Percentiles rank a stretch among this genome's conserved stretches.
Conservation (phyloP, 176 grass and related monocot species). For the Saccharum spontaneum region DNA sequence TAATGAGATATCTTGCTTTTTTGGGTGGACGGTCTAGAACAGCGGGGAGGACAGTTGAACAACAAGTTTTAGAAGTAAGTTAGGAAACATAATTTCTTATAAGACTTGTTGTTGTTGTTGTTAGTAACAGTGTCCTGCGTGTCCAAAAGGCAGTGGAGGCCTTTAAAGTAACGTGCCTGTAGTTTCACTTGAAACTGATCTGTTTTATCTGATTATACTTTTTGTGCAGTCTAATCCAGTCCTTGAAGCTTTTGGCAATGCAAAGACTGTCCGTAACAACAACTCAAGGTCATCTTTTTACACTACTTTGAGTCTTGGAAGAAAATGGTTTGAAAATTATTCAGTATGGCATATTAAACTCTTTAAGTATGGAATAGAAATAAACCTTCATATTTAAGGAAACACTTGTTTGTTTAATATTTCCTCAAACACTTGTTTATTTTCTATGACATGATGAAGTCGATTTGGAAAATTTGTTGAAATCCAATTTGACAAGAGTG, state of each 20-base stretch:
- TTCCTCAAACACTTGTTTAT: constrained; percentile 28
- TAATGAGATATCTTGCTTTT: constrained; percentile 95
- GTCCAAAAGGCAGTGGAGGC: constrained; percentile 7
- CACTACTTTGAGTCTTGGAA: constrained; percentile 20
- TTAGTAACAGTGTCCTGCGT: background rate
- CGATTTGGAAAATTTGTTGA: constrained; percentile 96
- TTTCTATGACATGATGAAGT: constrained; percentile 47
- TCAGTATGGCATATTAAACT: constrained; percentile 24
- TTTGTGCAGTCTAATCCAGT: constrained; percentile 85
- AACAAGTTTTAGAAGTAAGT: constrained; percentile 96
- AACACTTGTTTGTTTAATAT: background rate
- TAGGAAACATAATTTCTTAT: constrained; percentile 19
- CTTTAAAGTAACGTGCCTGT: background rate
- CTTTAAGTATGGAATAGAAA: constrained; percentile 13
- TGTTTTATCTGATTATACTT: constrained; percentile 22
- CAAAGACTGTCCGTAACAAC: constrained; percentile 93
- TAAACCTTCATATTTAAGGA: constrained; percentile 1
- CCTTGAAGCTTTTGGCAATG: constrained; percentile 97
- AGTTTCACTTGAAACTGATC: constrained; percentile 21
- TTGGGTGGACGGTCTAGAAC: constrained; percentile 78
- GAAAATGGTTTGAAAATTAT: constrained; percentile 18
- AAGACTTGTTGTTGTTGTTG: background rate
- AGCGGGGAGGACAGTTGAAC: constrained; percentile 87
- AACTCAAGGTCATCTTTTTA: constrained; percentile 72
- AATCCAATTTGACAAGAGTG: constrained; percentile 89